phyloP scores from a whole-genome alignment of 805 yeast genomes.

The Saturnispora bothae region DNA sequence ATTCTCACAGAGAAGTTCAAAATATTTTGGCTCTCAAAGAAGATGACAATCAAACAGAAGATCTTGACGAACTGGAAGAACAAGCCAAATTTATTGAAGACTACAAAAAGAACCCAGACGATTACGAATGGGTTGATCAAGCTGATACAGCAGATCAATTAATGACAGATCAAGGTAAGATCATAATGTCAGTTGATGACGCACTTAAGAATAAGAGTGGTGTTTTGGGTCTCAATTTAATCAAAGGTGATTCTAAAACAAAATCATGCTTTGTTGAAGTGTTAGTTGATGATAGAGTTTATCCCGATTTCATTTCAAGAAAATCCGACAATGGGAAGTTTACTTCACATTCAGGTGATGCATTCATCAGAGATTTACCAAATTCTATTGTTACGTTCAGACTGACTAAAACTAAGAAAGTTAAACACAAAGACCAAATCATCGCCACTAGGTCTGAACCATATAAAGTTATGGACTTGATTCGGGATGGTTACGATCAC shows the following conservation, averaged over 20 bases:
- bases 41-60: constrained; percentile 29
- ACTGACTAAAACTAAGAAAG: constrained; percentile 41
- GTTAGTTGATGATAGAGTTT: constrained; percentile 52
- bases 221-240: constrained; percentile 43
- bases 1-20: constrained; percentile 44
- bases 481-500: constrained; percentile 36
- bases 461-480: constrained; percentile 42
- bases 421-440: constrained; percentile 38
- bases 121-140: constrained; percentile 53
- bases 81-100: constrained; percentile 40
- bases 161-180: constrained; percentile 29
- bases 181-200: constrained; percentile 39
- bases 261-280: constrained; percentile 42
- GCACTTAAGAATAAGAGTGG: constrained; percentile 52
- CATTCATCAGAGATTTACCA: constrained; percentile 61
- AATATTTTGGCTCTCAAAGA: constrained; percentile 34
- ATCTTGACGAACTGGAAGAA: constrained; percentile 32
- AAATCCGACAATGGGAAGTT: constrained; percentile 38
- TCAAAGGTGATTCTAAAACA: constrained; percentile 39
- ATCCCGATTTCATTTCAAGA: constrained; percentile 46
- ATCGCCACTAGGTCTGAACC: constrained; percentile 41
- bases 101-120: constrained; percentile 45
- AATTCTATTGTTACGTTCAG: constrained; percentile 50
- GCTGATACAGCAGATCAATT: constrained; percentile 25
- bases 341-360: constrained; percentile 39